Percentiles rank a stretch among this genome's conserved stretches.
phyloP scores from a whole-genome alignment of 495 filamentous ascomycete species.

The Daldinia childiae region DNA sequence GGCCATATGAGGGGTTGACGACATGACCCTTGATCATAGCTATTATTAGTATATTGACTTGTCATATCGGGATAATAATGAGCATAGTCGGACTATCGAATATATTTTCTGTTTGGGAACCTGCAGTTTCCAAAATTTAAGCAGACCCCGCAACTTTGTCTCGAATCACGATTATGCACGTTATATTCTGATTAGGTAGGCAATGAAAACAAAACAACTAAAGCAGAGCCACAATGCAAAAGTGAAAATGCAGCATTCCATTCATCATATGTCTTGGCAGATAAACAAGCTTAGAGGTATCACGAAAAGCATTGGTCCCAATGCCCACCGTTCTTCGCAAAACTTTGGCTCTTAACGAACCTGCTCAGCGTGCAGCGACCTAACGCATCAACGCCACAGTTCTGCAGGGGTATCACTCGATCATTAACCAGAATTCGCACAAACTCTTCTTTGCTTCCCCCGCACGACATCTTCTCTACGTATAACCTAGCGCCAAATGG shows the following conservation, averaged over 20 bases:
- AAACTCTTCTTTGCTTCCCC: constrained; percentile 60
- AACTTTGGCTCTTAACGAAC: constrained; percentile 77
- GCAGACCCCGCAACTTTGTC: neutral
- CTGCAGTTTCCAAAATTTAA: neutral
- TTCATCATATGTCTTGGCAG: constrained; percentile 11
- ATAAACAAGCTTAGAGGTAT: constrained; percentile 20
- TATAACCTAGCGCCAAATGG: constrained; percentile 81
- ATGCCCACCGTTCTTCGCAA: constrained; percentile 71
- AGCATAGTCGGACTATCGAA: constrained; percentile 4
- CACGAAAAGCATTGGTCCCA: constrained; percentile 75
- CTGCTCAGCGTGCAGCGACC: constrained; percentile 71
- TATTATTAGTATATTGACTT: constrained; percentile 33
- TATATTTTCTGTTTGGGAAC: constrained; percentile 14
- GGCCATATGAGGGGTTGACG: constrained; percentile 13
- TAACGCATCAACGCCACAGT: constrained; percentile 70
- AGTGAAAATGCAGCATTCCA: constrained; percentile 17
- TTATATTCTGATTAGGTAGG: constrained; percentile 8
- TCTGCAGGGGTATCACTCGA: constrained; percentile 73
- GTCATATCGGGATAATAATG: constrained; percentile 2
- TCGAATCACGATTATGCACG: constrained; percentile 14
- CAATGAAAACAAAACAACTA: constrained; percentile 14
- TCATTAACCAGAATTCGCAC: constrained; percentile 85
- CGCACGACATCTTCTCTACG: constrained; percentile 84
- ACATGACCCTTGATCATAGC: constrained; percentile 10
- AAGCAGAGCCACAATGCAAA: constrained; percentile 13